Evolutionary conservation across 495 filamentous ascomycete genomes (phyloP), one percentile per base, ranked within the genome.

Genomic region (Lindgomyces ingoldianus): DNA sequence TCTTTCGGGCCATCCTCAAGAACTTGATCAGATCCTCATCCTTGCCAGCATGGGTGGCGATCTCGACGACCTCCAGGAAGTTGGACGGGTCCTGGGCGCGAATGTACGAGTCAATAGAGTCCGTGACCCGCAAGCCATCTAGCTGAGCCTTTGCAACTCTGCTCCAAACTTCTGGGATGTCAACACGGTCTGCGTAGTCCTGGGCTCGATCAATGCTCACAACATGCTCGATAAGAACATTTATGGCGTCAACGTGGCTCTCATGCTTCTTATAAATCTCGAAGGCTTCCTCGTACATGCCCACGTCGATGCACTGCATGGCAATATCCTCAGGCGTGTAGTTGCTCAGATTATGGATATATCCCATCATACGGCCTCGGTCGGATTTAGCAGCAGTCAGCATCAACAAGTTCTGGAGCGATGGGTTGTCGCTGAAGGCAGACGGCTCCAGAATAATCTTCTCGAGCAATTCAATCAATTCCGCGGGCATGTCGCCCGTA

Each of bases 391-490:
- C 91, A 29, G 95, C 94, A 48, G 95, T 99, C 70, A 97, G 86
- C 80, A 99, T 97, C 62, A 99, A 82, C 59, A 99, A 79, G 74
- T 98, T 99, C 75, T 99, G 95, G 65, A 99, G 83, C 74, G 89
- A 97, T 68, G 87, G 84, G 76, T 98, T 98, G 79, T 99, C 95
- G 68, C 90, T 96, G 82, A 99, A 98, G 24, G 90, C 87, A 10
- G 93, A 95, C 18, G 95, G 95, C 78, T 99, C 95, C 21, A 99
- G 83, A 51, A 99, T 94, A 62, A 99, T 99, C 87, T 99, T 99
- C 80, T 99, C 95, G 12, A 99, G 84, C 44, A 99, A 85, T 76
- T 99, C 95, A 62, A 99, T 97, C 39, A 99, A 81, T 78, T 99
- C 95, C 27, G 85, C 87, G 6, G 95, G 95, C 61, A 99, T 81